These are phyloP conservation scores for Aspergillus ruber DNA, from an alignment of 2,329 filamentous ascomycete species.

Conservation along the genomic window DNA sequence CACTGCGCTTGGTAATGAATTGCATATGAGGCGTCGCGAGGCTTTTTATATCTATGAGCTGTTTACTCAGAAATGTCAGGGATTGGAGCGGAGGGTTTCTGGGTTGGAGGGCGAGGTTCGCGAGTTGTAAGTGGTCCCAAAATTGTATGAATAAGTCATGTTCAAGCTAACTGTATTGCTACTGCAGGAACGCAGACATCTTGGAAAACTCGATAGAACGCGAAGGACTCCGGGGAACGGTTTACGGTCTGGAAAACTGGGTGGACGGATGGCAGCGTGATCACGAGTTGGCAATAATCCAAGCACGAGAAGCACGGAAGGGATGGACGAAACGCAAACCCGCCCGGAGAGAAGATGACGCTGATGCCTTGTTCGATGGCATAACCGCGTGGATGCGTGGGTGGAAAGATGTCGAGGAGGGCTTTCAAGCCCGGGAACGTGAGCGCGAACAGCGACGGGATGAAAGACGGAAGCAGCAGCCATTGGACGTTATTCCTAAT, in stretches of 20 bases:
- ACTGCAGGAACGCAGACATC: slow-evolving; percentile 21
- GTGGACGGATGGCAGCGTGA: slow-evolving; percentile 21
- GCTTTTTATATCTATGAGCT: slow-evolving; percentile 56
- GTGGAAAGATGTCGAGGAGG: slow-evolving; percentile 39
- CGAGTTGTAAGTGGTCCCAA: slow-evolving; percentile 46
- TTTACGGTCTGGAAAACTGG: slow-evolving; percentile 31
- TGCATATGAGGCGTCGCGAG: slow-evolving; percentile 23
- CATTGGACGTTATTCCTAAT: neutral
- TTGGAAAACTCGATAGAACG: slow-evolving; percentile 28
- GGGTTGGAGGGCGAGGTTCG: slow-evolving; percentile 54
- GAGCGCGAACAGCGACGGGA: slow-evolving; percentile 51
- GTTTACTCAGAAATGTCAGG: slow-evolving; percentile 53
- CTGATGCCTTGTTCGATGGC: slow-evolving; percentile 31
- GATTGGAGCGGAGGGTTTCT: slow-evolving; percentile 52
- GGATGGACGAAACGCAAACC: slow-evolving; percentile 12
- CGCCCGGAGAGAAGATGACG: slow-evolving; percentile 17
- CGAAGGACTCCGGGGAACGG: slow-evolving; percentile 30
- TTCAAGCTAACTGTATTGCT: neutral
- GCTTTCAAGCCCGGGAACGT: slow-evolving; percentile 44
- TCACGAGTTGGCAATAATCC: slow-evolving; percentile 8
- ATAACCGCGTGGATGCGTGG: slow-evolving; percentile 39
- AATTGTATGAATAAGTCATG: neutral
- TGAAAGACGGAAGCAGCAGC: slow-evolving; percentile 8
- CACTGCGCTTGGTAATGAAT: slow-evolving; percentile 17
- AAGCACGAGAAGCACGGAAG: slow-evolving; percentile 9